These are phyloP conservation scores for Tylopilus sp. DNA, from an alignment of 1,284 basidiomycete species.

Conservation along the genomic window DNA sequence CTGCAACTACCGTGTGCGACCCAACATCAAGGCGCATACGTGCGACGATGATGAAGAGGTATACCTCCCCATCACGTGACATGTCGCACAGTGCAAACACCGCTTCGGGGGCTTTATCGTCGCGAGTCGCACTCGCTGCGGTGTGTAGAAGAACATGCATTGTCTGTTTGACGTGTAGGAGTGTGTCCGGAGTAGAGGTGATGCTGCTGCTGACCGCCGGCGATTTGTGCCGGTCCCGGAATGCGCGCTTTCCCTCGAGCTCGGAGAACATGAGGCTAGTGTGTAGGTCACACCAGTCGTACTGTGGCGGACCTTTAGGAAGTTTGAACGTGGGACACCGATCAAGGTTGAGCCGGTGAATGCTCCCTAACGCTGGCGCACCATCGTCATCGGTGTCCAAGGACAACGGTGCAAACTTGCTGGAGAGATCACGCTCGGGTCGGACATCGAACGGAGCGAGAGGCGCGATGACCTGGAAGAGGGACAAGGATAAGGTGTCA, in stretches of 20 bases:
- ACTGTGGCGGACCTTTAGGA: slow-evolving; percentile 4
- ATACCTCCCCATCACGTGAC: slow-evolving; percentile 15
- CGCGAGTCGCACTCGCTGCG: slow-evolving; percentile 10
- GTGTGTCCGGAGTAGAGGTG: slow-evolving; percentile 2
- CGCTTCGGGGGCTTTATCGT: background rate
- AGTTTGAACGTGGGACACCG: slow-evolving; percentile 33
- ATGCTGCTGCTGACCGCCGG: too few relatives aligned
- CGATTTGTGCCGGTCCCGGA: background rate
- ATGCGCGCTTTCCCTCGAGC: slow-evolving; percentile 5
- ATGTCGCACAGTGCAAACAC: slow-evolving; percentile 37
- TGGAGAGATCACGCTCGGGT: slow-evolving; percentile 23
- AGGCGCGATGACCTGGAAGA: slow-evolving; percentile 33
- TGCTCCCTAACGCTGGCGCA: slow-evolving; percentile 36
- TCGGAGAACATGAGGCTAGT: slow-evolving; percentile 32
- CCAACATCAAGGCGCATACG: slow-evolving; percentile 44
- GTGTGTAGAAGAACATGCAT: slow-evolving; percentile 30
- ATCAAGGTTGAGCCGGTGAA: slow-evolving; percentile 44
- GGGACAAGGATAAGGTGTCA: background rate
- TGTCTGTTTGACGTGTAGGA: slow-evolving; percentile 34
- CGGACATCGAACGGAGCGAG: slow-evolving; percentile 19
- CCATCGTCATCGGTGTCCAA: slow-evolving; percentile 3
- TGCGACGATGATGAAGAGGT: slow-evolving; percentile 43
- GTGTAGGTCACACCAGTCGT: slow-evolving; percentile 32
- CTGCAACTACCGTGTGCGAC: slow-evolving; percentile 45
- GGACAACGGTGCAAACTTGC: slow-evolving; percentile 36